A percentile compares a stretch with the other conserved stretches of the same genome.
phyloP scores from a whole-genome alignment of 2,329 filamentous ascomycete species.

The Colletotrichum magnum region DNA sequence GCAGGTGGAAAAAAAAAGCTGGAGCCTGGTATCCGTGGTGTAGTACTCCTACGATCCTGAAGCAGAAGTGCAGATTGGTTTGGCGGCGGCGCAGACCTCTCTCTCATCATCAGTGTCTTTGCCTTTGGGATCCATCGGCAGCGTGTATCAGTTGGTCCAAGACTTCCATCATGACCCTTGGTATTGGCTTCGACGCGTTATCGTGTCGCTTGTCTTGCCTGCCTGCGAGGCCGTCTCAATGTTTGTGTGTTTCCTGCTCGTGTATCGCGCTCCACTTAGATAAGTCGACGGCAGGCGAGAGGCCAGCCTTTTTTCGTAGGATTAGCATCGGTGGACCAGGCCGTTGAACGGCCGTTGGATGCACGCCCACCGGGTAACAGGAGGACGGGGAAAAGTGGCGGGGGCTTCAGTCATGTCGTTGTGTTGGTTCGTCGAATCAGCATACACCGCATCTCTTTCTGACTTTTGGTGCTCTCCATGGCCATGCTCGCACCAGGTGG shows the following conservation, averaged over 20 bases:
- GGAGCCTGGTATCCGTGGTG: background rate
- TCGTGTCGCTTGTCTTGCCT: constrained; percentile 34
- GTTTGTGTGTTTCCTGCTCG: constrained; percentile 4
- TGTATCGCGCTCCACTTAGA: constrained; percentile 36
- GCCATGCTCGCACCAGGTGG: background rate
- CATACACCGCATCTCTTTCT: background rate
- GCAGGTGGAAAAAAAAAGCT: constrained; percentile 1
- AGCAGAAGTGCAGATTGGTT: no score
- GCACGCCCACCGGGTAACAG: constrained; percentile 19
- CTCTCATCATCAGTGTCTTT: background rate
- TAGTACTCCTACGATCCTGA: no score
- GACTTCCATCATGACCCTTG: background rate
- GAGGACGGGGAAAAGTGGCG: constrained; percentile 14
- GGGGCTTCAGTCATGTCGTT: constrained; percentile 9
- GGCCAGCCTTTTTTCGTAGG: constrained; percentile 33
- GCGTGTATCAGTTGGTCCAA: constrained; percentile 22
- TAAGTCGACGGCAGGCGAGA: constrained; percentile 39
- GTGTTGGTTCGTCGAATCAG: constrained; percentile 35
- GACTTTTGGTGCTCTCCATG: background rate
- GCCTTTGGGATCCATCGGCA: background rate
- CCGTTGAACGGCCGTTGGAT: constrained; percentile 33
- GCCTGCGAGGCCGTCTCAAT: constrained; percentile 32
- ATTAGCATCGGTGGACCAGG: constrained; percentile 34
- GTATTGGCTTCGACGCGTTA: constrained; percentile 23
- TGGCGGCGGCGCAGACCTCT: background rate